Conservation (phyloP, 306 rosid genomes). For the Cucurbita moschata region DNA sequence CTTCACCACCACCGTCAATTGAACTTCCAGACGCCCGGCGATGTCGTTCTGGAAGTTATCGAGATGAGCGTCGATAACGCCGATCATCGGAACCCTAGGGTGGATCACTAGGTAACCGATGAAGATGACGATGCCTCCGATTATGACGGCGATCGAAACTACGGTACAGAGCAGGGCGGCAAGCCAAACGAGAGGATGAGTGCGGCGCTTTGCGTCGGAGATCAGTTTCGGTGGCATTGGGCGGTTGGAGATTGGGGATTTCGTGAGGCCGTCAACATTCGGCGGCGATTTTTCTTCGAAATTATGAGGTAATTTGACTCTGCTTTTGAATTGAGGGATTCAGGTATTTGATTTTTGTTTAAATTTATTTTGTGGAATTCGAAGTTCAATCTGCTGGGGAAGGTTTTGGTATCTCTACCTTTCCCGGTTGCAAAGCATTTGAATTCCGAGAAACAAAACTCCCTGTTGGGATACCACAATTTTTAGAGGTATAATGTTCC, state of each 20-base stretch:
- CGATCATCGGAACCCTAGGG: constrained; percentile 55
- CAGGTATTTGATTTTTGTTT: neutral
- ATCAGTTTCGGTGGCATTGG: constrained; percentile 4
- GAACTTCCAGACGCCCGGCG: constrained; percentile 40
- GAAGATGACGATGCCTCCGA: constrained; percentile 36
- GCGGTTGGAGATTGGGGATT: neutral
- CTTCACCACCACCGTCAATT: constrained; percentile 20
- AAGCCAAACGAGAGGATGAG: constrained; percentile 46
- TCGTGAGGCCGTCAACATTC: neutral
- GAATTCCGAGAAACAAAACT: neutral
- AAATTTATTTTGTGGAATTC: constrained; percentile 12
- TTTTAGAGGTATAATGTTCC: neutral
- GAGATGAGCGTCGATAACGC: constrained; percentile 32
- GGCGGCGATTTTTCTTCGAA: neutral
- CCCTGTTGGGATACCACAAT: neutral
- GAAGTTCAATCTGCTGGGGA: constrained; percentile 22
- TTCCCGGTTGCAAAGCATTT: constrained; percentile 45
- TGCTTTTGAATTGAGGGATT: neutral
- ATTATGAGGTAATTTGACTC: neutral
- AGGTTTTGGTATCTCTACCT: constrained; percentile 96
- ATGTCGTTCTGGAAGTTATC: constrained; percentile 23
- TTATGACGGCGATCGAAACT: constrained; percentile 37
- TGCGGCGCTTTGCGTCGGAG: constrained; percentile 6
- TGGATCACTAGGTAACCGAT: constrained; percentile 48
- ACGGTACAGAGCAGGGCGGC: constrained; percentile 45